Conservation (phyloP, 768 basidiomycete species). For the Termitomyces sp. region DNA sequence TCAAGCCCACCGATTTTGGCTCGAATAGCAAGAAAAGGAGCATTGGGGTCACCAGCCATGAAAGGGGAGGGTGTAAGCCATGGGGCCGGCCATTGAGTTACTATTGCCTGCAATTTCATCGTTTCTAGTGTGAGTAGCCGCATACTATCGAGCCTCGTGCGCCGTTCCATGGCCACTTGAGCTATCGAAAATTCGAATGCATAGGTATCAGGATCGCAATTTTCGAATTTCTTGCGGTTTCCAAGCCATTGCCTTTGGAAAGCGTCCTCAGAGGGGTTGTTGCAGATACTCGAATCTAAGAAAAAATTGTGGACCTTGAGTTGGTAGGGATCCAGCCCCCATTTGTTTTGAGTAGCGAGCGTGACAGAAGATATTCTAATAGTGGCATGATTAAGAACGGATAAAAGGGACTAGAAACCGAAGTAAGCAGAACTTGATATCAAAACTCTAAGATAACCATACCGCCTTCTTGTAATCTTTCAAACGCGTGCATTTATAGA, state of each 20-base stretch:
- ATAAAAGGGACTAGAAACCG: conserved; percentile 34
- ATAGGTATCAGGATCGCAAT: conserved; percentile 44
- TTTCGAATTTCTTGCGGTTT: conserved; percentile 21
- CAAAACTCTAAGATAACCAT: conserved; percentile 12
- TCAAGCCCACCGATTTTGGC: conserved; percentile 38
- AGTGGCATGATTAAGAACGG: conserved; percentile 36
- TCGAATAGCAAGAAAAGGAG: conserved; percentile 46
- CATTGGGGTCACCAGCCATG: conserved; percentile 51
- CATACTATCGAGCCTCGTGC: conserved; percentile 24
- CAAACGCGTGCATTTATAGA: conserved; percentile 29
- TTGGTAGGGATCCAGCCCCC: conserved; percentile 32
- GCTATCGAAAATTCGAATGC: conserved; percentile 35
- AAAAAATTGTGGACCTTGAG: conserved; percentile 34
- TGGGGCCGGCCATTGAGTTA: conserved; percentile 60
- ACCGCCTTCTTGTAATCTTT: conserved; percentile 35
- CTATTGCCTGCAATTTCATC: conserved; percentile 33
- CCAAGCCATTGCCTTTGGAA: conserved; percentile 55
- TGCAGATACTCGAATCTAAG: conserved; percentile 40
- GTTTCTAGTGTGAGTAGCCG: conserved; percentile 39
- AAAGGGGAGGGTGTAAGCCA: conserved; percentile 45
- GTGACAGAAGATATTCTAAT: conserved; percentile 44
- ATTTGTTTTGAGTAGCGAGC: conserved; percentile 30
- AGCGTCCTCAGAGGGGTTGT: conserved; percentile 29
- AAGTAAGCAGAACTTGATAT: background rate
- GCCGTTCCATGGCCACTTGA: conserved; percentile 41